phyloP scores from a whole-genome alignment of 257 asterid genomes.

The Gentiana macrophylla region DNA sequence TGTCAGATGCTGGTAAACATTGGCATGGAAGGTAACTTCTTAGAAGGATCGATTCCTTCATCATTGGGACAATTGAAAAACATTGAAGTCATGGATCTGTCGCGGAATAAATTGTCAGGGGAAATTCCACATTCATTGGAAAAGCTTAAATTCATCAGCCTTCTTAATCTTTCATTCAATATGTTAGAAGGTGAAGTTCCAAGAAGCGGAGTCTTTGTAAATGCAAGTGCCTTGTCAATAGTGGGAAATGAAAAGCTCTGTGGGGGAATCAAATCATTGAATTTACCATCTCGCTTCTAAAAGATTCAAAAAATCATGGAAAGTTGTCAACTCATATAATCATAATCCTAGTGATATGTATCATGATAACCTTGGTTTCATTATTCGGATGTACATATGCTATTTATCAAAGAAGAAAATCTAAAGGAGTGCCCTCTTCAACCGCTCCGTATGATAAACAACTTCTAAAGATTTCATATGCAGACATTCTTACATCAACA shows the following conservation, averaged over 20 bases:
- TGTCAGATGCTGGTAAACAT: slow-evolving; percentile 27
- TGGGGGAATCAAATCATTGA: slow-evolving; percentile 26
- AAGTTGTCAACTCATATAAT: too few relatives aligned
- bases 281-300: slow-evolving; percentile 21
- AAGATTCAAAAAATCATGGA: too few relatives aligned
- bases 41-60: slow-evolving; percentile 27
- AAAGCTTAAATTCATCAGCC: slow-evolving; percentile 14
- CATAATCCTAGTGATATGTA: too few relatives aligned
- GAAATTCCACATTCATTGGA: slow-evolving; percentile 21
- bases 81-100: slow-evolving; percentile 31
- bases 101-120: slow-evolving; percentile 29
- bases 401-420: too few relatives aligned
- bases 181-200: slow-evolving; percentile 36
- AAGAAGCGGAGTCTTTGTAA: slow-evolving; percentile 26
- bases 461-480: slow-evolving; percentile 16
- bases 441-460: too few relatives aligned
- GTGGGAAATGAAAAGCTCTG: slow-evolving; percentile 33
- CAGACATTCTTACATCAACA: slow-evolving; percentile 32
- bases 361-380: too few relatives aligned
- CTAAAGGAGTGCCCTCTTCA: too few relatives aligned
- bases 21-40: slow-evolving; percentile 20
- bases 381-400: too few relatives aligned
- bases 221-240: slow-evolving; percentile 18
- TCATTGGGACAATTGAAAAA: slow-evolving; percentile 15
- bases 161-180: slow-evolving; percentile 37